Base-by-base conservation (phyloP, 2,329 filamentous ascomycete species). In the Diplodia scrobiculata region DNA sequence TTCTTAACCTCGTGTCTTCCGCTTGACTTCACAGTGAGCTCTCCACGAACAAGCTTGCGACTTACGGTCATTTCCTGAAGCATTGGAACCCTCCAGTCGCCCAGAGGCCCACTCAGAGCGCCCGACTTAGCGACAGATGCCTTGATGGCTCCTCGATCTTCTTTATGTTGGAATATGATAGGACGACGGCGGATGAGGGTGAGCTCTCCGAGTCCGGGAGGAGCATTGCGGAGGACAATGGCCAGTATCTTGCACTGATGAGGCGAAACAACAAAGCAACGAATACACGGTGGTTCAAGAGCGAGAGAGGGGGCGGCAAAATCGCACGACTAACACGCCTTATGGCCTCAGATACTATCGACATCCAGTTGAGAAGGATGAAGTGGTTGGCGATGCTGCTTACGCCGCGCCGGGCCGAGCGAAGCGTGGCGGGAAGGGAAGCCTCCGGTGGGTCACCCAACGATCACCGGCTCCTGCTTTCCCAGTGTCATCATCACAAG, bases 361-460 rank as follows among this genome's bases (percentile, higher is more conserved):
- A 34, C 32, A 10, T 34, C 32, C 34, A 36, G 9, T 10, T 14
- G 48, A 34, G 17, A 6, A 32, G 27, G 21, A 53, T 6, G 50
- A 36, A 36, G 52, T 54, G n/a, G 52, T 41, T 34, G 50, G 25
- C 17, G 50, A n/a, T 25, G 17, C 13, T 54, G 52, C 32, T 36
- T 54, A 19, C 19, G 29, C 52, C 52, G 55, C 38, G 38, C 55
- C 55, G 55, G 55, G 55, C 55, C 55, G 54, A 58, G 34, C 19
- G 9, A 27, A 45, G 34, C 54, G 50, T 54, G 10, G 34, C 6
- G n/a, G 52, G 52, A 7, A 17, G n/a, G 21, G 17, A 32, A 41
- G 55, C 55, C 29, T 27, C 55, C 27, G 25, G n/a, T 10, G 5
- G 11, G 25, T 27, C 11, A 48, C 55, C 55, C 58, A 29, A 62